Conservation (phyloP, 495 filamentous ascomycete species). For the Neurospora intermedia region DNA sequence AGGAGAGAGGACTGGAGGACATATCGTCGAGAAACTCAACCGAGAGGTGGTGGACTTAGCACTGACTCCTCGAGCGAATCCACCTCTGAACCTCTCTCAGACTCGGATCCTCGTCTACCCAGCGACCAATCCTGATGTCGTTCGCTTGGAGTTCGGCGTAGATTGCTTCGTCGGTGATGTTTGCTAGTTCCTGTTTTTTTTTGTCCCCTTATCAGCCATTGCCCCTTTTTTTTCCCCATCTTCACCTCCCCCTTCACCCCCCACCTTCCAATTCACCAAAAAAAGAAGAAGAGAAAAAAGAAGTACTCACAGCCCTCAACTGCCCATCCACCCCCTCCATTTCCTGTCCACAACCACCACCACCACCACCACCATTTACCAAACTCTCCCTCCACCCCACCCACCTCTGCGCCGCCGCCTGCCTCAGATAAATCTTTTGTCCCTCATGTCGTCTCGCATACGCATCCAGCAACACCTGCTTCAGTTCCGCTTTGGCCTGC, state of each 20-base stretch:
- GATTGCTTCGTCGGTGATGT: constrained; percentile 56
- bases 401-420: constrained; percentile 71
- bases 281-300: no score
- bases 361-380: constrained; percentile 37
- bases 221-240: no score
- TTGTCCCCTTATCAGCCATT: no score
- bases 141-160: constrained; percentile 52
- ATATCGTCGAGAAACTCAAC: no score
- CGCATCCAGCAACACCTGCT: constrained; percentile 71
- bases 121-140: constrained; percentile 58
- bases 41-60: not conserved
- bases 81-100: constrained; percentile 40
- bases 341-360: constrained; percentile 11
- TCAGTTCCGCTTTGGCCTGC: constrained; percentile 61
- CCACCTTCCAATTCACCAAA: no score
- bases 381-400: constrained; percentile 58
- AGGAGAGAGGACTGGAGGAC: not conserved
- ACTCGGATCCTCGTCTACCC: constrained; percentile 63
- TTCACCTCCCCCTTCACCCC: no score
- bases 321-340: constrained; percentile 50
- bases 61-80: constrained; percentile 29
- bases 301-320: constrained; percentile 46
- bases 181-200: constrained; percentile 48
- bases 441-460: constrained; percentile 71
- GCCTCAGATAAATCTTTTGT: constrained; percentile 74